Percentiles rank a stretch among this genome's conserved stretches.
phyloP scores from a whole-genome alignment of 2,329 filamentous ascomycete genomes.

The Phoma herbarum region DNA sequence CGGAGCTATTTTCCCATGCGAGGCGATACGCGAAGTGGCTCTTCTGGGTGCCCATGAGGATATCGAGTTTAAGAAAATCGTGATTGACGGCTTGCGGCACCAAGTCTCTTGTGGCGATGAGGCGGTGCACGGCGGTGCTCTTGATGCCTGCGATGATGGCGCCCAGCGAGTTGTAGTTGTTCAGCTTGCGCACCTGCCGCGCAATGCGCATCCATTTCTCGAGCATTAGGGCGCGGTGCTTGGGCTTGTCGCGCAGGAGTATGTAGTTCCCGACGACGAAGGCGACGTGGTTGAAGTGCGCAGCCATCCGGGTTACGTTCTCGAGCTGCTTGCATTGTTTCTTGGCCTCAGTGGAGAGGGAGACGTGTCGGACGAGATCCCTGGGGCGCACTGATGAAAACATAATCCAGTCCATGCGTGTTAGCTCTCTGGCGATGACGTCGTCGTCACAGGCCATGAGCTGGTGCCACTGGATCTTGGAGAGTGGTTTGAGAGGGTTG shows the following conservation, averaged over 20 bases:
- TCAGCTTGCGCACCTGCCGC: slow-evolving; percentile 81
- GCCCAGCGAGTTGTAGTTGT: slow-evolving; percentile 98
- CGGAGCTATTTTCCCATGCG: slow-evolving; percentile 93
- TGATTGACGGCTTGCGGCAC: slow-evolving; percentile 77
- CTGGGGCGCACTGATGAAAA: slow-evolving; percentile 93
- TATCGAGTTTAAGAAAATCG: slow-evolving; percentile 85
- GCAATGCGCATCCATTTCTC: slow-evolving; percentile 97
- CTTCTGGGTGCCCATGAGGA: slow-evolving; percentile 92
- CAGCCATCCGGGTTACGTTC: slow-evolving; percentile 94
- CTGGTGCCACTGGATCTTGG: slow-evolving; percentile 86
- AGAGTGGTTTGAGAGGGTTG: slow-evolving; percentile 72
- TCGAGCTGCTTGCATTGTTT: slow-evolving; percentile 79
- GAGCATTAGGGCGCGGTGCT: slow-evolving; percentile 88
- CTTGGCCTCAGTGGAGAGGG: slow-evolving; percentile 73
- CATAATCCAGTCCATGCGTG: slow-evolving; percentile 97
- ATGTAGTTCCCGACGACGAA: slow-evolving; percentile 64
- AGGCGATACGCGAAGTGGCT: slow-evolving; percentile 95
- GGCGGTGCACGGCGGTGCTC: slow-evolving; percentile 82
- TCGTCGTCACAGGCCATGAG: slow-evolving; percentile 89
- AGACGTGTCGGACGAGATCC: slow-evolving; percentile 92
- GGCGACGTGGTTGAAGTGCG: slow-evolving; percentile 73
- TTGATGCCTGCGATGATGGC: slow-evolving; percentile 93
- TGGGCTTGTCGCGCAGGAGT: slow-evolving; percentile 91
- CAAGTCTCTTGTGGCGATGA: slow-evolving; percentile 79
- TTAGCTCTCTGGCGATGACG: slow-evolving; percentile 88